Base-by-base conservation (phyloP, 78 protist genomes). In the Parvularia atlantis region DNA sequence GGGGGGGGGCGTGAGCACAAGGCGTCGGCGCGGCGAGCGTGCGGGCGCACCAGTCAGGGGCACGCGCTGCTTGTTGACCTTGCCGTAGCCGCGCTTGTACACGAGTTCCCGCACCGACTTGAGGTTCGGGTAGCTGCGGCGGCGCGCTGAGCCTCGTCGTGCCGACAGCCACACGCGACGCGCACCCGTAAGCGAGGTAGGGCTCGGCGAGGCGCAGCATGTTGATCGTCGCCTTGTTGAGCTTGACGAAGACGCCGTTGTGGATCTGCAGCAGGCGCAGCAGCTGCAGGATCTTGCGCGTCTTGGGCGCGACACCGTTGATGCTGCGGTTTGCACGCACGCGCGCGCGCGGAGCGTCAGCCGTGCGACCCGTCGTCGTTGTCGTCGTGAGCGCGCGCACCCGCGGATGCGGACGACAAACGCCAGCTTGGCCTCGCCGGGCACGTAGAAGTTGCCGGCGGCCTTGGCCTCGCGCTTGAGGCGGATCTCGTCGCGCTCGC, bases 51-150 rank as follows among this genome's bases (percentile, higher is more conserved):
- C n/a, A 50, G 83, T 54, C 84, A 98, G 1, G 56, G 96, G 89
- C 65, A 93, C 62, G 72, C 99, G 89, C 81, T 94, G 89, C 57
- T 71, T 53, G 84, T 89, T 75, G 57, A 93, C 72, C 89, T 93
- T 92, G 61, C 75, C 94, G 80, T 64, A 84, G 3, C 99, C 99
- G 62, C 99, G 94, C 96, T 98, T 98, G 97, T 93, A 94, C 78
- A 96, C 44, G 35, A 98, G 91, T 73, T 89, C 95, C 44, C 89
- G 74, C 68, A 96, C 86, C 0, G 99, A 71, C 89, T 89, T 91
- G 53, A 96, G 88, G 82, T 63, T 76, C 54, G 99, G 99, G 79
- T 89, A 90, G 61, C 90, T 76, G 56, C n/a, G 24, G 1, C 5
- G 26, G 60, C 33, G 58, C 4, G 71, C 19, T n/a, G n/a, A n/a